Base-by-base conservation (phyloP, 2,329 filamentous ascomycete genomes). In the Exophiala sideris region DNA sequence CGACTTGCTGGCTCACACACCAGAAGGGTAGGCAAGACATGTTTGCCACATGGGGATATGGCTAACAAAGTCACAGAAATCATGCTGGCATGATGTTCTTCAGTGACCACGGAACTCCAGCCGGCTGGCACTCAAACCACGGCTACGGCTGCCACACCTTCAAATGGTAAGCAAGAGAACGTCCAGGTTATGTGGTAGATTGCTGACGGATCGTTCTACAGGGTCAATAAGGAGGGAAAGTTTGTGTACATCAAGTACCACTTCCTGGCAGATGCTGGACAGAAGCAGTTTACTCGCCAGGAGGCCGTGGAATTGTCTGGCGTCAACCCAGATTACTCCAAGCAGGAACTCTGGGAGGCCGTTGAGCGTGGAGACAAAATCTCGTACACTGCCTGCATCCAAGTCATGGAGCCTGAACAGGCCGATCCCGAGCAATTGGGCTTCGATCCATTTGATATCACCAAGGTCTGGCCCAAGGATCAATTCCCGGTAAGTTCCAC, bases 201-300 rank as follows among this genome's bases (percentile, higher is more conserved):
- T 36, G 34, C 11, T 38, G 11, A 12, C 11, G 64, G 45, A 3
- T 62, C n/a, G n/a, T n/a, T n/a, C 60, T 50, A 44, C 33, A 68
- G 68, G 67, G 71, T 77, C 34, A 77, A 79, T 52, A 66, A 70
- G 45, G 63, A 78, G 2, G 75, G 76, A 45, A 67, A 71, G 34
- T 79, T 78, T 49, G 73, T 77, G 18, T 79, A 79, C 66, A 75
- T 76, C 69, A 79, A 77, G 66, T 77, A 75, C 65, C 74, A 78
- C 64, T 76, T 78, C 62, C 66, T 74, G 9, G 71, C 74, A 50
- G 70, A 76, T 47, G 70, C 75, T 48, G 76, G 77, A 5, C 71
- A 77, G 58, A 76, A 77, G 60, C 70, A 75, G 54, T 76, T 78
- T 60, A 76, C 72, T 6, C 68, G 72, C 34, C 64, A 69, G 9